phyloP scores from a whole-genome alignment of 768 basidiomycete genomes.

The button mushroom (Agaricus bisporus) region DNA sequence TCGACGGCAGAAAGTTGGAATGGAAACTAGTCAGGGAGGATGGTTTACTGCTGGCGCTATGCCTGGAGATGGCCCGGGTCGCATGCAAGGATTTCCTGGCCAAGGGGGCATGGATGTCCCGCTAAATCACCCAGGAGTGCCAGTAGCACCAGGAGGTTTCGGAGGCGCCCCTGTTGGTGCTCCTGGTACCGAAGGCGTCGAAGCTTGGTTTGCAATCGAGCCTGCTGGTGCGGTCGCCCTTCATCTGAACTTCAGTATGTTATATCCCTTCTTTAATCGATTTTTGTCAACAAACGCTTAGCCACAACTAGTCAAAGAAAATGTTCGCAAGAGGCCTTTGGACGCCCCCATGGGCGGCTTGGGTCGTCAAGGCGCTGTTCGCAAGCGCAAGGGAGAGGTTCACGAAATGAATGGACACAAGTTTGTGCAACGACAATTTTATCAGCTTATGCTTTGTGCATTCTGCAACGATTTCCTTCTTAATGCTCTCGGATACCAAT shows the following conservation, averaged over 20 bases:
- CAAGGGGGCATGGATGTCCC: constrained; percentile 43
- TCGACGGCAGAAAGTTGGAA: constrained; percentile 83
- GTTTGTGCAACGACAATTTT: constrained; percentile 96
- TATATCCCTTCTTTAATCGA: not conserved
- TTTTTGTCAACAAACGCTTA: constrained; percentile 11
- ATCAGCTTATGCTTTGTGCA: constrained; percentile 96
- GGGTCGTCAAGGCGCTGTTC: constrained; percentile 95
- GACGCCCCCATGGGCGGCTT: constrained; percentile 83
- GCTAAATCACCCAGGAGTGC: constrained; percentile 35
- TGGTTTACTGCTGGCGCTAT: constrained; percentile 97
- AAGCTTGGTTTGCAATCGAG: constrained; percentile 96
- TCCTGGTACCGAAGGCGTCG: constrained; percentile 66
- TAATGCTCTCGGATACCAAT: constrained; percentile 97
- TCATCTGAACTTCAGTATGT: constrained; percentile 87
- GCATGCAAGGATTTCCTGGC: constrained; percentile 15
- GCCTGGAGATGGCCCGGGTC: constrained; percentile 49
- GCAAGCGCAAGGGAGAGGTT: constrained; percentile 96
- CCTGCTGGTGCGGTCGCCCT: constrained; percentile 92
- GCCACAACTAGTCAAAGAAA: constrained; percentile 80
- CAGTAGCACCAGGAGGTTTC: constrained; percentile 26
- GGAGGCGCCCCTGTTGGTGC: constrained; percentile 29
- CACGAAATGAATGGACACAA: constrained; percentile 99
- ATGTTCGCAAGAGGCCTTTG: constrained; percentile 91
- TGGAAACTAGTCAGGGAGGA: constrained; percentile 80
- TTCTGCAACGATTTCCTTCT: constrained; percentile 97